Percentiles rank a stretch among this genome's conserved stretches.
phyloP scores from a whole-genome alignment of 2,329 filamentous ascomycete species.

The Alternaria longipes region DNA sequence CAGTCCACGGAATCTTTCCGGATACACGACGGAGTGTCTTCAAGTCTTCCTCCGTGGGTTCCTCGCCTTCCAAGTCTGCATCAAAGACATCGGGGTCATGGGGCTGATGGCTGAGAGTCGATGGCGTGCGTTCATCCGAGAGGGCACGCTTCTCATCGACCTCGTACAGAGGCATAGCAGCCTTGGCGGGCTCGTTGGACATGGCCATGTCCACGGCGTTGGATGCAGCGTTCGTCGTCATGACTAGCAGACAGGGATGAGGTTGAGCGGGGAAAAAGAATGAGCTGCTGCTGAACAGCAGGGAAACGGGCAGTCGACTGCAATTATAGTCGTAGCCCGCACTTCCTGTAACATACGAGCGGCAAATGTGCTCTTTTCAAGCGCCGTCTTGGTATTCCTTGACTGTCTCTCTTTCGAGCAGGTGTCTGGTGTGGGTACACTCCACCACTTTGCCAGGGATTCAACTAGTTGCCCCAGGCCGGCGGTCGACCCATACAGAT shows the following conservation, averaged over 20 bases:
- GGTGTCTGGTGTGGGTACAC: conserved; percentile 8
- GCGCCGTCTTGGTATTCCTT: conserved; percentile 31
- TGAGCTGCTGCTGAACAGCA: conserved; percentile 15
- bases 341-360: conserved; percentile 9
- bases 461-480: conserved; percentile 1
- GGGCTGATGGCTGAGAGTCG: conserved; percentile 25
- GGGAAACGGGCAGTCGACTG: conserved; percentile 7
- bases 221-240: conserved; percentile 44
- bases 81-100: conserved; percentile 41
- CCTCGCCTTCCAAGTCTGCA: conserved; percentile 47
- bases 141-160: conserved; percentile 45
- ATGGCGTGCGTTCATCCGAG: conserved; percentile 26
- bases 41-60: conserved; percentile 70
- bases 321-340: conserved; percentile 25
- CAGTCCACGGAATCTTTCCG: conserved; percentile 70
- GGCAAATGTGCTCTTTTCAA: conserved; percentile 18
- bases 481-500: conserved; percentile 2
- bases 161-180: conserved; percentile 45
- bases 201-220: conserved; percentile 48
- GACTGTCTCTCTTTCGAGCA: conserved; percentile 35
- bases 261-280: conserved; percentile 8
- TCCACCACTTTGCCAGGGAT: conserved; percentile 8
- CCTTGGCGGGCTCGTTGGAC: conserved; percentile 44
- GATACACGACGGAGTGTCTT: conserved; percentile 69
- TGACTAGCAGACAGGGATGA: conserved; percentile 24